Evolutionary conservation across 257 asterid species (phyloP), one percentile per base, ranked within the genome.

Genomic region (Jacaranda mimosifolia): DNA sequence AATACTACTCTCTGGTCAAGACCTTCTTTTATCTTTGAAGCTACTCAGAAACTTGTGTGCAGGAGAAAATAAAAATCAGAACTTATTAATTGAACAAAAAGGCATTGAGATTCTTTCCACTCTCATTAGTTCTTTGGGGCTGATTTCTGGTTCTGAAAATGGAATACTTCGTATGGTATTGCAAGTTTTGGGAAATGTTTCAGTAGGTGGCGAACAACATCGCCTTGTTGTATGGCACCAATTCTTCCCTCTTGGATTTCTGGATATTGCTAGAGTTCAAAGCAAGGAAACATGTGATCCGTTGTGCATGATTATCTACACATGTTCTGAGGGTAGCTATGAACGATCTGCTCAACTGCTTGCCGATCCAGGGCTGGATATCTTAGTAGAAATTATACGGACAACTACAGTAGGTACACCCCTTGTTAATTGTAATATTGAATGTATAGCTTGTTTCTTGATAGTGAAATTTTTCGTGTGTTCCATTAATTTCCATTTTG

Each of bases 31-130:
- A 57, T 82, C 94, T 65, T 57, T 95, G 48, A 93, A 88, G 86
- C 85, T 91, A 51, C 89, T 94, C 56, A 88, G 98, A 72, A 94
- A 94, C 84, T 74, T 92, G 58, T 95, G 97, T 78, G 98, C 99
- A 0, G 99, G 98, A 77, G 98, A 91, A 76, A 75, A 81, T 36
- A 64, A 59, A 51, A 94, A 91, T 66, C 99, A 92, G 87, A 79
- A 91, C 68, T 71, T 75, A 48, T 91, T 94, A 83, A 87, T 94
- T 76, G 89, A 83, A 74, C 84, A 83, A 80, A 82, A 78, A 63
- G 98, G 97, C 53, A 91, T 87, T 36, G 82, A 62, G 51, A 73
- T 72, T 77, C 80, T 93, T 71, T 83, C 85, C 40, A 48, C 70
- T 46, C 71, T 93, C 72, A 66, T 87, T 62, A 79, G 63, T 48